phyloP scores from a whole-genome alignment of 2,329 filamentous ascomycete species.

The Pezicula rhizophila region DNA sequence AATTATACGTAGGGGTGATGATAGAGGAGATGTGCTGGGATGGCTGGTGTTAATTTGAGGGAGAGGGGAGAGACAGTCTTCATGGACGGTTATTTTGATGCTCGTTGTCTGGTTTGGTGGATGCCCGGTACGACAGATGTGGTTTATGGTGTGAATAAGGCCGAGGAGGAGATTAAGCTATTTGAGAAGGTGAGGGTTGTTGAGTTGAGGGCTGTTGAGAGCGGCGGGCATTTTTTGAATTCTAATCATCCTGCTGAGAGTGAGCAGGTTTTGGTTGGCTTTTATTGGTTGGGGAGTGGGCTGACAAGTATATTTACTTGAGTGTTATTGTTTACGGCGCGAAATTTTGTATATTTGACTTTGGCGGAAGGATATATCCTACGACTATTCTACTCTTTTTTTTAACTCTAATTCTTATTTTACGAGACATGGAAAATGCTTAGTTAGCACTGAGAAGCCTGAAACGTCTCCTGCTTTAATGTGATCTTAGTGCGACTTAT shows the following conservation, averaged over 20 bases:
- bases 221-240: slow-evolving; percentile 43
- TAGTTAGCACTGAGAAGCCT: no score
- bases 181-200: slow-evolving; percentile 41
- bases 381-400: no score
- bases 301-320: slow-evolving; percentile 1
- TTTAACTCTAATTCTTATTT: no score
- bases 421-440: no score
- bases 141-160: slow-evolving; percentile 34
- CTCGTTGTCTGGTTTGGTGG: slow-evolving; percentile 47
- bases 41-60: slow-evolving; percentile 38
- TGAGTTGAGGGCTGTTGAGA: slow-evolving; percentile 37
- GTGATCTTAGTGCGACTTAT: no score
- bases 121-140: slow-evolving; percentile 38
- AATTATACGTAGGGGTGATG: slow-evolving; percentile 44
- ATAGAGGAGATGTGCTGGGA: slow-evolving; percentile 41
- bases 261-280: slow-evolving; percentile 8
- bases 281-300: slow-evolving; percentile 10
- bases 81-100: slow-evolving; percentile 37
- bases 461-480: no score
- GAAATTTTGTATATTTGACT: no score
- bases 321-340: no score
- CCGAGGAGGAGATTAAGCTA: slow-evolving; percentile 43
- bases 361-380: no score
- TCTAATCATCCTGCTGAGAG: slow-evolving; percentile 20
- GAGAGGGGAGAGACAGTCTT: slow-evolving; percentile 42